These are phyloP conservation scores for Polyplosphaeria fusca DNA, from an alignment of 495 filamentous ascomycete genomes.

Conservation along the genomic window DNA sequence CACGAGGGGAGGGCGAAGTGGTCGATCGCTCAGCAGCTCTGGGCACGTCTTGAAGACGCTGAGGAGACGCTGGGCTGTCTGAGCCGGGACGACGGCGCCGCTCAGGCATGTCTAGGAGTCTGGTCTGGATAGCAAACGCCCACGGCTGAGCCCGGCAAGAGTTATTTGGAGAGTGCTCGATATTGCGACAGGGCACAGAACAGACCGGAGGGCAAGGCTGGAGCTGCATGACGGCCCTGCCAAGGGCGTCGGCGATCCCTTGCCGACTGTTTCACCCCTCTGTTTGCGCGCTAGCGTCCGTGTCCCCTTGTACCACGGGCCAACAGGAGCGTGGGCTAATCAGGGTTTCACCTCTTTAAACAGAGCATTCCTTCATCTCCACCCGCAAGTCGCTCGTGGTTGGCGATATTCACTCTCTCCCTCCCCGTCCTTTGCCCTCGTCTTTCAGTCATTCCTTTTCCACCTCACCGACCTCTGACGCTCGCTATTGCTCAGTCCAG, in stretches of 20 bases:
- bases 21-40: no score
- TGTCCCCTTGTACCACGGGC: constrained; percentile 9
- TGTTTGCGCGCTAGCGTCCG: constrained; percentile 20
- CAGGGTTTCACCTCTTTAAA: constrained; percentile 26
- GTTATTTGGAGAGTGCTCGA: neutral
- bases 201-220: constrained; percentile 11
- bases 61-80: no score
- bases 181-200: neutral
- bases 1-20: neutral
- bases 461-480: neutral
- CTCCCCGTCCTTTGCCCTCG: constrained; percentile 2
- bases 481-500: neutral
- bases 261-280: constrained; percentile 16
- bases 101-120: no score
- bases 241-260: constrained; percentile 20
- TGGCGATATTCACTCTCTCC: constrained; percentile 11
- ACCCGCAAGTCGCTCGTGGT: constrained; percentile 12
- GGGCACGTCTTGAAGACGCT: no score
- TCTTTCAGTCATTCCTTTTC: constrained; percentile 16
- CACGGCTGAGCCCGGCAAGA: no score
- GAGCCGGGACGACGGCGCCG: no score
- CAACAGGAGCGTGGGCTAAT: constrained; percentile 19
- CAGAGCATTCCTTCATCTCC: constrained; percentile 31
- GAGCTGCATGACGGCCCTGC: neutral
- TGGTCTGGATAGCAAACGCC: no score